phyloP scores from a whole-genome alignment of 257 asterid genomes.

The Solanum raphanifolium region DNA sequence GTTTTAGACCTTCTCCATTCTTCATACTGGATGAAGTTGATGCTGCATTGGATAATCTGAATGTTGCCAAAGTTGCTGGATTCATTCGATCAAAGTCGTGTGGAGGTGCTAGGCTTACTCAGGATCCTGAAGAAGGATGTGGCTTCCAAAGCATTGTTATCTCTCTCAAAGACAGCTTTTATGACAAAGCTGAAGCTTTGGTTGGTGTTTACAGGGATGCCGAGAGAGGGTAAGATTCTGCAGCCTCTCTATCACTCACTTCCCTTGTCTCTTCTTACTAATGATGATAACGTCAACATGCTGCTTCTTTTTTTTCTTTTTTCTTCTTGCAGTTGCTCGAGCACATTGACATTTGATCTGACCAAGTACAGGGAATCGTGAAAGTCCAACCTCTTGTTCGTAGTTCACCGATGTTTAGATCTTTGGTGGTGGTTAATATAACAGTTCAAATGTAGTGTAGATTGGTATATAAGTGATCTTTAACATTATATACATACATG shows the following conservation, averaged over 20 bases:
- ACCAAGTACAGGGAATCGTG: slow-evolving; percentile 65
- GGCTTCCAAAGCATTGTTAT: slow-evolving; percentile 97
- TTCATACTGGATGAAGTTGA: slow-evolving; percentile 98
- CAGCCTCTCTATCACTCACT: not conserved
- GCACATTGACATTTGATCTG: slow-evolving; percentile 74
- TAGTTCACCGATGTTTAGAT: not conserved
- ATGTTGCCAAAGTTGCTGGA: slow-evolving; percentile 97
- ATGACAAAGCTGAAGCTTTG: slow-evolving; percentile 96
- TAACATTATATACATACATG: not conserved
- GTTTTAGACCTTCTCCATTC: slow-evolving; percentile 96
- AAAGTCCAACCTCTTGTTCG: not conserved
- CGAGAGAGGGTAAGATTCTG: slow-evolving; percentile 51
- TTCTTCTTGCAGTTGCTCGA: slow-evolving; percentile 57
- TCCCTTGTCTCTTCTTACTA: not conserved
- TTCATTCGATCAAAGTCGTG: slow-evolving; percentile 88
- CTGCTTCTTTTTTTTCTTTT: not conserved
- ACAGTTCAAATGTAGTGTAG: not conserved
- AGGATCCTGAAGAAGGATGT: slow-evolving; percentile 46
- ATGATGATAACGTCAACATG: not conserved
- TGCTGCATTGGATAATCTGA: slow-evolving; percentile 90
- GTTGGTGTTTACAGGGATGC: slow-evolving; percentile 95
- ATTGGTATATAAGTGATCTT: not conserved
- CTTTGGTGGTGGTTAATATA: not conserved
- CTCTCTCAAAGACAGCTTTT: slow-evolving; percentile 87
- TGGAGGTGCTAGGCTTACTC: slow-evolving; percentile 45